These are phyloP conservation scores for Dacryopinax primogenitus DNA, from an alignment of 768 basidiomycete species.

Conservation along the genomic window DNA sequence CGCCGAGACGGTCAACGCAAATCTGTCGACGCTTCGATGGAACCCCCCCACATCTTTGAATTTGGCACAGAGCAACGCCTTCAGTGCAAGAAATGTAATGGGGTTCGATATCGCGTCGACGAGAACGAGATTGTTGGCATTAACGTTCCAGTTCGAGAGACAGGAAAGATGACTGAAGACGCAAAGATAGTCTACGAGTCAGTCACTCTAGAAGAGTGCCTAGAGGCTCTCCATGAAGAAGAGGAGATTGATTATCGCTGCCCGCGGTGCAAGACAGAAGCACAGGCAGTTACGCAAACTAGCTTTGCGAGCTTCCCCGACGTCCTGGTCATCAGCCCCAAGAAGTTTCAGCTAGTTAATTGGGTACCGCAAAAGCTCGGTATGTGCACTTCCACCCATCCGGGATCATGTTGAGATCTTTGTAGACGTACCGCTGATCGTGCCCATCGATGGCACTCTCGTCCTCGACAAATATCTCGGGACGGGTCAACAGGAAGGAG, in stretches of 20 bases:
- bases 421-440: conserved; percentile 69
- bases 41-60: conserved; percentile 63
- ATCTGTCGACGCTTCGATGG: conserved; percentile 29
- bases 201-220: conserved; percentile 47
- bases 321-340: conserved; percentile 75
- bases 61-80: conserved; percentile 81
- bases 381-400: conserved; percentile 26
- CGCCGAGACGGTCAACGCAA: conserved; percentile 42
- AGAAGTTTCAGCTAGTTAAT: conserved; percentile 87
- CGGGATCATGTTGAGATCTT: background rate
- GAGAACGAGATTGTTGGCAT: conserved; percentile 64
- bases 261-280: conserved; percentile 54
- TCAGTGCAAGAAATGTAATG: conserved; percentile 63
- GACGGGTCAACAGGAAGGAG: conserved; percentile 53
- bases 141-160: conserved; percentile 53
- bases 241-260: conserved; percentile 75
- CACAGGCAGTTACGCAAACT: conserved; percentile 56
- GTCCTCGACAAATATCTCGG: conserved; percentile 55
- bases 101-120: conserved; percentile 75
- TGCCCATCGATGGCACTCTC: conserved; percentile 48
- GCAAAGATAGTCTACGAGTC: conserved; percentile 52
- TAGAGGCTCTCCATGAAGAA: conserved; percentile 43
- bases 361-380: conserved; percentile 96
- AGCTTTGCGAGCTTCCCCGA: conserved; percentile 80
- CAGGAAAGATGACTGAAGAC: conserved; percentile 37